Base-by-base conservation (phyloP, 75 land plant species). In the Pseudotsuga menziesii region DNA sequence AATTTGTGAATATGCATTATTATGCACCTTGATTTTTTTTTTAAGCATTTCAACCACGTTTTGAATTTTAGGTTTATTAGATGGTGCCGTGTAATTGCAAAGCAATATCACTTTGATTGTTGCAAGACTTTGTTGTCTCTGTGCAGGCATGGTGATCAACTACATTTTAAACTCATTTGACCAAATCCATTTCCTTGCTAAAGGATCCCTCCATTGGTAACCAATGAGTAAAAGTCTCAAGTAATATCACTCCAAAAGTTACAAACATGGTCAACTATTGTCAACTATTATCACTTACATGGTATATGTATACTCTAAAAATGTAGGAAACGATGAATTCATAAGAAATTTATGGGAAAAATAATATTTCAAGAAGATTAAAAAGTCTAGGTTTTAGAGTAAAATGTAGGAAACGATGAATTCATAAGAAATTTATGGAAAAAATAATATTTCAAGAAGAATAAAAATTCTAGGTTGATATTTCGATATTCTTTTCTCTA, bases 291-390 rank as follows among this genome's bases (percentile, higher is more conserved):
- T 92, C 54, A 92, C 98, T 82, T 89, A 89, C 98, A 95, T 95
- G 9, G 96, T 95, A 57, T 91, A 95, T 61, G 98, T 93, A 85
- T 92, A 95, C 84, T 95, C 98, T 95, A 91, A 56, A 73, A 44
- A 44, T 44, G 52, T 44, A 44, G 52, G 8, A 44, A 44, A 44
- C 52, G 8, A 11, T 44, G 8, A 69, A 35, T 29, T 39, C 72
- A 69, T 9, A 69, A 69, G 41, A 69, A n/a, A 69, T 19, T 39
- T 41, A 20, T 22, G 52, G 48, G 8, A 35, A 36, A 67, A 67
- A n/a, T n/a, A n/a, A n/a, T n/a, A n/a, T n/a, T n/a, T n/a, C n/a
- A n/a, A n/a, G n/a, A n/a, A n/a, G n/a, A n/a, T n/a, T n/a, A n/a
- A n/a, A n/a, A n/a, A n/a, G n/a, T n/a, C n/a, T n/a, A n/a, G 32